Conservation (phyloP, 805 yeast genomes). For the Candida hungchunana region DNA sequence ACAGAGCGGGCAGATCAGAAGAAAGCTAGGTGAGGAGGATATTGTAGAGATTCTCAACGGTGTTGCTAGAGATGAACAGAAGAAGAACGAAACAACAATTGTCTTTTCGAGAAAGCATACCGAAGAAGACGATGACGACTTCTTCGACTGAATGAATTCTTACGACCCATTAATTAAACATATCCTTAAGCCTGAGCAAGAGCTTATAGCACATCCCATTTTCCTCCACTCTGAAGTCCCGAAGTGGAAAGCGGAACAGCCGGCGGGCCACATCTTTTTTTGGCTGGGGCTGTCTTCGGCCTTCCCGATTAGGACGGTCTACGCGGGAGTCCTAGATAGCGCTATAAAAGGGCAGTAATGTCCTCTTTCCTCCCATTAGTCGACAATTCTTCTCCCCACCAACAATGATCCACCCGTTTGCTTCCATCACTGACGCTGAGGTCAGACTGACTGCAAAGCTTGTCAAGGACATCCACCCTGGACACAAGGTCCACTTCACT, state of each 20-base stretch:
- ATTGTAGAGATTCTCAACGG: conserved; percentile 81
- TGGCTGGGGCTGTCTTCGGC: no score
- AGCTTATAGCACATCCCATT: no score
- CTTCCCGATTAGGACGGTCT: conserved; percentile 13
- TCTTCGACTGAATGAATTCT: conserved; percentile 33
- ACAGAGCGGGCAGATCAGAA: conserved; percentile 68
- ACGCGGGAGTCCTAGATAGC: conserved; percentile 3
- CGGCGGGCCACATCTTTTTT: no score
- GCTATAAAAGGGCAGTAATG: background rate
- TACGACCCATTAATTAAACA: background rate
- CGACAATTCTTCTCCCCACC: background rate
- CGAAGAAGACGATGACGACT: conserved; percentile 37
- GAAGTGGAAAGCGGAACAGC: no score
- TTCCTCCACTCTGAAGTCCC: no score
- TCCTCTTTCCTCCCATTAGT: background rate
- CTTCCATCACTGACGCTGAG: conserved; percentile 55
- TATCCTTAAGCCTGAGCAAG: no score
- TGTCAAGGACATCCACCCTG: conserved; percentile 53
- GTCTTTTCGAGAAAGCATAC: conserved; percentile 30
- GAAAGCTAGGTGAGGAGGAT: conserved; percentile 76
- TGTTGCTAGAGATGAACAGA: conserved; percentile 67
- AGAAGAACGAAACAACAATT: conserved; percentile 59
- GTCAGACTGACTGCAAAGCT: conserved; percentile 53
- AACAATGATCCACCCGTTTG: conserved; percentile 48
- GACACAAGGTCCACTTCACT: conserved; percentile 54